These are phyloP conservation scores for Entomophthora muscae DNA, from an alignment of 371 early-diverging fungal genomes.

Conservation along the genomic window DNA sequence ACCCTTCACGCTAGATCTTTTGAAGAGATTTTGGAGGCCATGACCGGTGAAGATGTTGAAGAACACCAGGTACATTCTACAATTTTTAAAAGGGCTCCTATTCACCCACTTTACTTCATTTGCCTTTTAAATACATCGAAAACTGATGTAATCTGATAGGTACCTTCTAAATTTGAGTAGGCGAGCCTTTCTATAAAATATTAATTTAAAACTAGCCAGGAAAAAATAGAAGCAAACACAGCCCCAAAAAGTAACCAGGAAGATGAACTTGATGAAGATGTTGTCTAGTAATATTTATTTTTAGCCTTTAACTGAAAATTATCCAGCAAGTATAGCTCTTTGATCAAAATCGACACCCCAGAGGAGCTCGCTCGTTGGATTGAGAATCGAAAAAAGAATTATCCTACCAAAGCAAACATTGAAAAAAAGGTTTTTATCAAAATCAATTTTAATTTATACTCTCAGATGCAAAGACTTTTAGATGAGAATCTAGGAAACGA, in stretches of 20 bases:
- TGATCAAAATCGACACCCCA: constrained; percentile 4
- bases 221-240: too few species aligned
- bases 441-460: background rate
- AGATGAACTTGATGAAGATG: background rate
- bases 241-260: background rate
- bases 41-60: background rate
- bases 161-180: background rate
- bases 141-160: background rate
- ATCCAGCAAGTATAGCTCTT: background rate
- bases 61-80: background rate
- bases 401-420: background rate
- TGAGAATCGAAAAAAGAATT: background rate
- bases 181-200: background rate
- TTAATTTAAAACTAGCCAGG: too few species aligned
- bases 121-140: background rate
- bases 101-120: too few species aligned
- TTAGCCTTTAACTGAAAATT: background rate
- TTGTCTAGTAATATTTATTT: background rate
- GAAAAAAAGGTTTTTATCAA: background rate
- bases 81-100: too few species aligned
- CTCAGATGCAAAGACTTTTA: background rate
- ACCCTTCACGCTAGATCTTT: background rate
- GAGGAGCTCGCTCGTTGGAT: constrained; percentile 2
- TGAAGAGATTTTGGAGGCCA: background rate
- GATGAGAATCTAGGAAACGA: background rate